A percentile compares a stretch with the other conserved stretches of the same genome.
These are phyloP conservation scores for Hymenoscyphus repandus DNA, from an alignment of 2,329 filamentous ascomycete genomes.

Conservation along the genomic window DNA sequence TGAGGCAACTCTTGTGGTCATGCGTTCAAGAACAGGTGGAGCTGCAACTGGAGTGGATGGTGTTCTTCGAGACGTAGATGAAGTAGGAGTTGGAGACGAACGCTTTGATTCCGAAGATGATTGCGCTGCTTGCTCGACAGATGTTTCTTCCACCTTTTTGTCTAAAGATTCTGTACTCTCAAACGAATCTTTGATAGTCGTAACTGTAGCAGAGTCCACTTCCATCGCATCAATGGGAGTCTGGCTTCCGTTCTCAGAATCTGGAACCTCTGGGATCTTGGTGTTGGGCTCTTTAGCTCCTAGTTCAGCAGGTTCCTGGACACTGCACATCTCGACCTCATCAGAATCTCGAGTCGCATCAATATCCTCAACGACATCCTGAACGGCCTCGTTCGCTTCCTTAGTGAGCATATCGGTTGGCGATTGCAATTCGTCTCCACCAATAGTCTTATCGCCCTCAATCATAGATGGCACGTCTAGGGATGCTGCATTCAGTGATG, in stretches of 20 bases:
- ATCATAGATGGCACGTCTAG: neutral
- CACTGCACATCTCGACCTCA: slow-evolving; percentile 14
- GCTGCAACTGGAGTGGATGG: slow-evolving; percentile 27
- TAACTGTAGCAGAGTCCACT: slow-evolving; percentile 22
- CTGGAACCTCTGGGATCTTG: slow-evolving; percentile 19
- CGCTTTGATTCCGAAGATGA: slow-evolving; percentile 10
- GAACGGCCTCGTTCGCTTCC: slow-evolving; percentile 20
- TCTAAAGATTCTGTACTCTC: slow-evolving; percentile 17
- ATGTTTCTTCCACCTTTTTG: slow-evolving; percentile 3
- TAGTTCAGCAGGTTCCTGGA: slow-evolving; percentile 8
- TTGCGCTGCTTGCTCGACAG: slow-evolving; percentile 6
- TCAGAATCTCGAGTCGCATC: slow-evolving; percentile 23
- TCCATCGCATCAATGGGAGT: slow-evolving; percentile 26
- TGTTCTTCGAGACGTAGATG: slow-evolving; percentile 21
- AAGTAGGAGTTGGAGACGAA: slow-evolving; percentile 13
- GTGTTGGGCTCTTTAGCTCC: slow-evolving; percentile 5
- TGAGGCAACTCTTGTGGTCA: slow-evolving; percentile 65
- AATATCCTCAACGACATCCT: slow-evolving; percentile 26
- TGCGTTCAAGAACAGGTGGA: slow-evolving; percentile 43
- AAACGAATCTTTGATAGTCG: slow-evolving; percentile 25
- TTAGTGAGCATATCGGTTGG: slow-evolving; percentile 13
- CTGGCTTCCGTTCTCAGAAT: slow-evolving; percentile 25
- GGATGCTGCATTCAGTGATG: slow-evolving; percentile 3
- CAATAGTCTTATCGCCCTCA: neutral
- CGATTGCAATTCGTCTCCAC: neutral